A percentile compares a stretch with the other conserved stretches of the same genome.
Conservation (phyloP, 208 protist species). For the Borovskyia barvae region DNA sequence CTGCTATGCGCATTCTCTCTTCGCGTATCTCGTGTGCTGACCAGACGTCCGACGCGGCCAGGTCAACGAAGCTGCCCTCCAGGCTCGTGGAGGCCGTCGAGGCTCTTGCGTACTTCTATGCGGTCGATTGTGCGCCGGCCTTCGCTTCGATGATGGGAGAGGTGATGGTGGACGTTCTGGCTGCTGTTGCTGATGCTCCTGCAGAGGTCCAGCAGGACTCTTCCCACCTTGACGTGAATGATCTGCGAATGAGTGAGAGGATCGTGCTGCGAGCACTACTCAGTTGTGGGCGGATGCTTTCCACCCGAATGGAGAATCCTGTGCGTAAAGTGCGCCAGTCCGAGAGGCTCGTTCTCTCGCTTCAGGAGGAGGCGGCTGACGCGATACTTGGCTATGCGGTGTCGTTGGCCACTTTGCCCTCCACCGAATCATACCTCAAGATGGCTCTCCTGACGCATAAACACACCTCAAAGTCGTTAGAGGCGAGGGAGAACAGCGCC, state of each 20-base stretch:
- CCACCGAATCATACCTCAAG: neutral
- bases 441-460: neutral
- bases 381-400: conserved; percentile 4
- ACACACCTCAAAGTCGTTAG: too few relatives aligned
- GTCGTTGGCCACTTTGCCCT: neutral
- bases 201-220: neutral
- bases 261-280: conserved; percentile 15
- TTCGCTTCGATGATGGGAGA: conserved; percentile 16
- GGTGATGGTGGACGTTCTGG: too few relatives aligned
- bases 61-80: neutral
- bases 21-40: conserved; percentile 21
- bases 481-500: too few relatives aligned
- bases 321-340: too few relatives aligned
- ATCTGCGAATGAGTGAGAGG: conserved; percentile 5
- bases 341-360: neutral
- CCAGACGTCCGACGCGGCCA: neutral
- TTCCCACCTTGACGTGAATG: neutral
- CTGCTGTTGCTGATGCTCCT: too few relatives aligned
- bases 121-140: conserved; percentile 13
- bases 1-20: conserved; percentile 40
- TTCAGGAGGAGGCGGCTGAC: neutral
- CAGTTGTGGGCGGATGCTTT: conserved; percentile 19
- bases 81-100: conserved; percentile 14
- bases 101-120: conserved; percentile 26
- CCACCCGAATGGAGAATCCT: neutral